Evolutionary conservation across 352 stramenopile genomes (phyloP).

Genomic region (Phytophthora agathidicida): DNA sequence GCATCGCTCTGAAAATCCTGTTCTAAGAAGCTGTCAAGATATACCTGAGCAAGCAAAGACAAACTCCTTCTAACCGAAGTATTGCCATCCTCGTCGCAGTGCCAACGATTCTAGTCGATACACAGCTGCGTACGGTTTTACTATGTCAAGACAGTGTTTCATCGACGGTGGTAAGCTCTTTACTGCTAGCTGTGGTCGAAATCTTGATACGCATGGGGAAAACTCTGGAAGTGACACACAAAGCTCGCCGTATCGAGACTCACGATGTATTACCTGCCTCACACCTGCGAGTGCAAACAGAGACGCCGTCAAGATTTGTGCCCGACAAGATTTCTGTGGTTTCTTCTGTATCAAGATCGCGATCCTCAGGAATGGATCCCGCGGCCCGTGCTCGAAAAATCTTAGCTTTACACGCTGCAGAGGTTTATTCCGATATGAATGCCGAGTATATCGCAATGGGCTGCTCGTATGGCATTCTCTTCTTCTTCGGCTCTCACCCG

Average conservation of each 20-base stretch:
- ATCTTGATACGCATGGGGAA: constrained; percentile 28
- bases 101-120: constrained; percentile 30
- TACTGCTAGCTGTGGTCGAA: constrained; percentile 35
- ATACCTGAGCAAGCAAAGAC: constrained; percentile 12
- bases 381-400: constrained; percentile 12
- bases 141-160: constrained; percentile 15
- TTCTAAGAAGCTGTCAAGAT: constrained; percentile 19
- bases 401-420: constrained; percentile 20
- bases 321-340: background rate
- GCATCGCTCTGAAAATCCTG: constrained; percentile 9
- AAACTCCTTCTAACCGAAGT: constrained; percentile 5
- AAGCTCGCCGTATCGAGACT: constrained; percentile 8
- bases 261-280: background rate
- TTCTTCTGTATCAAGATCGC: background rate
- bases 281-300: background rate
- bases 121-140: constrained; percentile 19
- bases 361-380: background rate
- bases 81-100: constrained; percentile 28
- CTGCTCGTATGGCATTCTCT: constrained; percentile 33
- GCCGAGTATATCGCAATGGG: constrained; percentile 55
- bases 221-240: constrained; percentile 20
- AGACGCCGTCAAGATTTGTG: no score
- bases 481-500: constrained; percentile 34
- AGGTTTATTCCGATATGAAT: constrained; percentile 40
- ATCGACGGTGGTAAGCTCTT: constrained; percentile 17